A percentile compares a stretch with the other conserved stretches of the same genome.
Conservation (phyloP, 2,329 filamentous ascomycete genomes). For the Acephala macrosclerotiorum region DNA sequence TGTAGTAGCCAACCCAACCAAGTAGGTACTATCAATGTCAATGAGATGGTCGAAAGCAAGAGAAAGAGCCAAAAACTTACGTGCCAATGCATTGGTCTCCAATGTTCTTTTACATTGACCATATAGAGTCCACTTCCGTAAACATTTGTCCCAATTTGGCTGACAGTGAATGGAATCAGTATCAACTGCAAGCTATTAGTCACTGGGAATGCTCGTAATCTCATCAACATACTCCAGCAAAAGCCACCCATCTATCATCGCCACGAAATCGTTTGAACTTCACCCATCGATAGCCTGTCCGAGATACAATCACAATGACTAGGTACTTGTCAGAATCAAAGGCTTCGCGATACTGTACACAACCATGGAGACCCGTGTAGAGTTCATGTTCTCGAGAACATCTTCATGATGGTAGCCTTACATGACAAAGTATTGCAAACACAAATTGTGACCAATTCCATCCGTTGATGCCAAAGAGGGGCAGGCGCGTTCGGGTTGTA, state of each 20-base stretch:
- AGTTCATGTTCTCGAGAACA: background rate
- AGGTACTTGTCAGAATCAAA: conserved; percentile 15
- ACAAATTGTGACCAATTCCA: conserved; percentile 41
- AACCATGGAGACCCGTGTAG: background rate
- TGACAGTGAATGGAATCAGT: conserved; percentile 35
- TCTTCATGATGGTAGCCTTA: conserved; percentile 28
- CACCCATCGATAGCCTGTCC: conserved; percentile 39
- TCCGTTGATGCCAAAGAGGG: conserved; percentile 36
- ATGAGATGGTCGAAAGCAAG: background rate
- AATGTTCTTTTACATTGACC: conserved; percentile 36
- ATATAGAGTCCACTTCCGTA: conserved; percentile 41
- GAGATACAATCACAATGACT: conserved; percentile 39
- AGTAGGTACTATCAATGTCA: conserved; percentile 26
- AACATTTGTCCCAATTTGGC: conserved; percentile 38
- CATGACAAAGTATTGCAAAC: conserved; percentile 39
- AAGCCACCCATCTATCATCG: conserved; percentile 42
- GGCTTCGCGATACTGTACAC: background rate
- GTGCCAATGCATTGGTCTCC: conserved; percentile 39
- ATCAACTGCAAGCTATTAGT: conserved; percentile 35
- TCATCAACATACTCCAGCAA: conserved; percentile 38
- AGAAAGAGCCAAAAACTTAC: conserved; percentile 24
- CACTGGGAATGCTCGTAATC: background rate
- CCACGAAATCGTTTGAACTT: conserved; percentile 38
- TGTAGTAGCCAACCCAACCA: conserved; percentile 42
- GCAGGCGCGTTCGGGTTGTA: conserved; percentile 39